Evolutionary conservation across 2,329 filamentous ascomycete species (phyloP), one percentile per base, ranked within the genome.

Genomic region (Hypomyces perniciosus): DNA sequence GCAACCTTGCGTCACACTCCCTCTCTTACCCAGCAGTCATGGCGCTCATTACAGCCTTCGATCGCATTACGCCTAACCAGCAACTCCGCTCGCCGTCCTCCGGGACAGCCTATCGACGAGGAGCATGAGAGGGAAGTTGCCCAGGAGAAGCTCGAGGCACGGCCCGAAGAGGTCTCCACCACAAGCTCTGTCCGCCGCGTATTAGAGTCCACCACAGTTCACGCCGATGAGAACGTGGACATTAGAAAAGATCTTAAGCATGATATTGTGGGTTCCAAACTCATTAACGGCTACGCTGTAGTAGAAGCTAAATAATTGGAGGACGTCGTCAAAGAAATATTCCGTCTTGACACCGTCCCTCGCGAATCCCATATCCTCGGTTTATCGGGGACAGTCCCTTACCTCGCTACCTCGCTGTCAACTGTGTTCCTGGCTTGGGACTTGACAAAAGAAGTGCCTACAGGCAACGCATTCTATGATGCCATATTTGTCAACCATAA

Each of bases 361-460:
- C 80, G 75, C 60, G 82, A 88, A 64, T 81, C 85, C 26, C 76
- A 85, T 44, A 74, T 78, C 52, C 77, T 90, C 40, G 87, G 87
- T 50, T 74, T 88, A 52, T 87, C 87, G 5, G 90, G 90, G 62
- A 85, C 95, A 1, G 62, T 96, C 5, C 90, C 93, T 42, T 96
- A 96, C 69, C 74, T 95, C 8, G 87, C 78, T 39, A 96, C 91
- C 4, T 95, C 90, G 0, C 64, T 91, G 3, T 82, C 88, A 33
- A 96, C 91, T 1, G 78, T 95, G 48, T 90, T 84, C 65, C 83
- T 95, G 37, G 83, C 88, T 3, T 95, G 85, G 78, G 84, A 93
- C 62, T 82, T 95, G 57, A 91, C 90, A 65, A 83, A 85, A 54
- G 72, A 80, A 1, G 71, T 72, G 63, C 77, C 80, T 12, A 72